Conservation (phyloP, 139 green algal genomes). For the Haematococcus sp. region DNA sequence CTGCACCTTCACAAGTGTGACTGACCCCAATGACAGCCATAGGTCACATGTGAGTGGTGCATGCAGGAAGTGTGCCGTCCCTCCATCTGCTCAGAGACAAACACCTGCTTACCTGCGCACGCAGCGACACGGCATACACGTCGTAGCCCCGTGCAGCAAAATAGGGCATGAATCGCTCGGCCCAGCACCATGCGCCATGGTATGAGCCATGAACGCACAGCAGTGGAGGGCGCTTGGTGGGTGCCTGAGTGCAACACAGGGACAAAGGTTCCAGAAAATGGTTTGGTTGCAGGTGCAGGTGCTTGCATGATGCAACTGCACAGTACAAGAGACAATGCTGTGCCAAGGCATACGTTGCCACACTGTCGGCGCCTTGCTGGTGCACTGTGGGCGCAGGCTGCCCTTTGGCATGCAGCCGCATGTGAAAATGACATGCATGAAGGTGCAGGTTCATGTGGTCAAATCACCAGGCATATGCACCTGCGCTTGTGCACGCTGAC, state of each 20-base stretch:
- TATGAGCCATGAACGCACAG: slow-evolving; percentile 88
- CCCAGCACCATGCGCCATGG: slow-evolving; percentile 90
- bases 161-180: slow-evolving; percentile 77
- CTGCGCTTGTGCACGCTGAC: neutral
- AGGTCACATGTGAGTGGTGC: no score
- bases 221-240: slow-evolving; percentile 53
- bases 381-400: slow-evolving; percentile 3
- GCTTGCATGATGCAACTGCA: no score
- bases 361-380: no score
- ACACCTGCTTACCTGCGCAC: slow-evolving; percentile 39
- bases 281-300: no score
- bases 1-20: no score
- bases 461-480: no score
- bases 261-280: no score
- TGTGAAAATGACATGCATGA: neutral
- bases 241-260: slow-evolving; percentile 4
- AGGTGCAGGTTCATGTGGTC: no score
- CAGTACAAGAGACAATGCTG: no score
- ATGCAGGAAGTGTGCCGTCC: no score
- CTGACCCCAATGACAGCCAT: no score
- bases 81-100: slow-evolving; percentile 59
- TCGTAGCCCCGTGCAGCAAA: slow-evolving; percentile 69
- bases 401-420: neutral
- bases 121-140: slow-evolving; percentile 65
- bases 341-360: no score